A percentile compares a stretch with the other conserved stretches of the same genome.
phyloP scores from a whole-genome alignment of 306 rosid genomes.

The Cucumis sativus region Cucumber_9930_V3 NC_026660.2:9120501-9121000 shows the following conservation, averaged over 20 bases:
- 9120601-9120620: conserved; percentile 71
- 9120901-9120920: conserved; percentile 63
- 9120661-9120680: conserved; percentile 67
- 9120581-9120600: conserved; percentile 56
- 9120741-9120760: conserved; percentile 51
- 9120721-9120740: conserved; percentile 51
- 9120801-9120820: neutral
- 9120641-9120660: conserved; percentile 54
- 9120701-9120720: conserved; percentile 62
- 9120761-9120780: conserved; percentile 18
- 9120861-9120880: neutral
- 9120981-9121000: conserved; percentile 63
- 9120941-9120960: conserved; percentile 88
- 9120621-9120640: conserved; percentile 78
- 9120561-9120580: conserved; percentile 85
- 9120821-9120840: neutral
- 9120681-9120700: conserved; percentile 93
- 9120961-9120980: conserved; percentile 71
- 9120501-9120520: conserved; percentile 80
- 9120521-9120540: conserved; percentile 69
- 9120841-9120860: neutral
- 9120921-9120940: conserved; percentile 53
- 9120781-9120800: neutral
- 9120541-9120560: conserved; percentile 74
- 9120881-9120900: neutral